These are phyloP conservation scores for Solanum virginianum DNA, from an alignment of 257 asterid genomes.

Conservation along the genomic window DNA sequence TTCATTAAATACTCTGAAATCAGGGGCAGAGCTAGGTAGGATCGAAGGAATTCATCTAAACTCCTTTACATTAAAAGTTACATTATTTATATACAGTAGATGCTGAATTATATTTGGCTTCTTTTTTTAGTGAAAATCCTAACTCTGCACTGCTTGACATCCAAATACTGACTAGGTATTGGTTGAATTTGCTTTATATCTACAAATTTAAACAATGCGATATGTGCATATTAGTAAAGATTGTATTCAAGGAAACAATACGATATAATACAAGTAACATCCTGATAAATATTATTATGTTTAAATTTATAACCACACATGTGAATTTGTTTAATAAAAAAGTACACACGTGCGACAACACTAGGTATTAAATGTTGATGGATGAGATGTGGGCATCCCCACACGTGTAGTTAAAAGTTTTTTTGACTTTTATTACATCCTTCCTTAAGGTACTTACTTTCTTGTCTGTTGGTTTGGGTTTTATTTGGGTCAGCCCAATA, in stretches of 20 bases:
- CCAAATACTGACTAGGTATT: not conserved
- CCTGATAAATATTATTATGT: not conserved
- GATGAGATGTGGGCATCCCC: constrained; percentile 3
- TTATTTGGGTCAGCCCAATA: not conserved
- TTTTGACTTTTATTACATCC: not conserved
- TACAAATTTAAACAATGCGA: not conserved
- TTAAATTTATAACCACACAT: not conserved
- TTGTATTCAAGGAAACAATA: not conserved
- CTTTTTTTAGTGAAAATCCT: no score
- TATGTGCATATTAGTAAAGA: no score
- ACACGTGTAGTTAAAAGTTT: not conserved
- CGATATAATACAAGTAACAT: not conserved
- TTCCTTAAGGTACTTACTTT: not conserved
- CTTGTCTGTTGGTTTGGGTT: not conserved
- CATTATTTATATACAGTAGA: no score
- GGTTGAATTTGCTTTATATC: not conserved
- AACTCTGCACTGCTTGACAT: not conserved
- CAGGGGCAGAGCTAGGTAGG: no score
- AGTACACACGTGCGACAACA: not conserved
- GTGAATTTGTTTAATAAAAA: not conserved
- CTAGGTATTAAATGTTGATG: not conserved
- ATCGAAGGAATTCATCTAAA: no score
- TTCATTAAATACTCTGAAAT: no score
- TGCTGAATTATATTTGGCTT: no score
- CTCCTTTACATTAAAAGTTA: no score